Base-by-base conservation (phyloP, 2,329 filamentous ascomycete species). In the Phialophora chinensis region DNA sequence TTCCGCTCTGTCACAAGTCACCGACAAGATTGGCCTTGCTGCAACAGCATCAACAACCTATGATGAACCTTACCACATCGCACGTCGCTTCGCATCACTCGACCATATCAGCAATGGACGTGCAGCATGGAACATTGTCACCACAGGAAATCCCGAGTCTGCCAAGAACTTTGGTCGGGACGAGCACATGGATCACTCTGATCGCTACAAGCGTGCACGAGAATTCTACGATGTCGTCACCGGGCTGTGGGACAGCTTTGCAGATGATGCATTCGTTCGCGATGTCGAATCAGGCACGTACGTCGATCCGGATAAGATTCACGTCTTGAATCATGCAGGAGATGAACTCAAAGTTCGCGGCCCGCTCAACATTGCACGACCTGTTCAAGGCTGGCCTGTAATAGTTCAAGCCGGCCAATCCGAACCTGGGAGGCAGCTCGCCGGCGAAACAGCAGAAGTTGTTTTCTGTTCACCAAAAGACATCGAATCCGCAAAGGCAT, bases 11-110 rank as follows among this genome's bases (percentile, higher is more conserved):
- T 83, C 83, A 0, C 74, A 78, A 0, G 81, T 84, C 0, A 85
- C 83, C 0, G 77, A 80, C 0, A 80, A 78, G 60, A 85, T 85
- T 33, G 83, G 82, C 0, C 82, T 86, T 3, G 84, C 82, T 0
- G 82, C 84, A 0, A 86, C 84, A 0, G 84, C 84, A 0, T 84
- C 82, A 0, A 85, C 83, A 0, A 86, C 84, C 0, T 86, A 85
- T 60, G 84, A 86, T 25, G 78, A 83, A 58, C 83, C 84, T 4
- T 86, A 85, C 54, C 83, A 85, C 57, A 79, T 86, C 8, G 84
- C 84, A 0, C 78, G 84, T 1, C 82, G 83, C 2, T 84, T 86
- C 62, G 84, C 84, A 1, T 84, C 82, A 0, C 76, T 86, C 2
- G 84, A 86, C 64, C 84, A 86, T 65, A 74, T 86, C 4, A 83